Evolutionary conservation across 2,329 filamentous ascomycete genomes (phyloP), one percentile per base, ranked within the genome.

Genomic region (Aurifilum marmelostoma): DNA sequence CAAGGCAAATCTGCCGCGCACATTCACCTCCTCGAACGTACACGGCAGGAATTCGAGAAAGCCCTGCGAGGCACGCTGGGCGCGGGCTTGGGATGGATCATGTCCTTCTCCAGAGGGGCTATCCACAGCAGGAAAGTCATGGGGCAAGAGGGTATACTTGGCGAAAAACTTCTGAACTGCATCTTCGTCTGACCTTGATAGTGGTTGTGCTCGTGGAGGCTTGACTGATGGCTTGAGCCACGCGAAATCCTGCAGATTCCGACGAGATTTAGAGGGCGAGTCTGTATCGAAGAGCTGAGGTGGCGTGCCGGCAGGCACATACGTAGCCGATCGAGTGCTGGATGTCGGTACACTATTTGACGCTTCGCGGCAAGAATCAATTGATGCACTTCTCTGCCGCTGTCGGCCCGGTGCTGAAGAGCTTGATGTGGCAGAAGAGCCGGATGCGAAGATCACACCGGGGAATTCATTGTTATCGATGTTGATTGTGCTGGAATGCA

Each of bases 1-100:
- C 18, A 81, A 69, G 0, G 79, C 80, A 52, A 72, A 75, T 32
- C 80, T 75, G 12, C 80, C 80, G 24, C 78, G 69, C 1, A 79
- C 67, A 16, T 81, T 80, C 32, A 79, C 78, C 24, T 81, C 79
- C 62, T 77, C 75, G 71, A 82, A 81, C 39, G 81, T 39, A 52
- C 71, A 75, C 7, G 78, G 78, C 4, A 80, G 72, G 71, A 81
- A 79, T 68, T 81, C 79, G 1, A 82, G 74, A 62, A 82, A 82
- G 2, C 80, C 79, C 2, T 79, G 75, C 4, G 76, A 75, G 1
- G 79, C 80, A 29, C 72, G 76, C 56, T 79, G 73, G 21, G 74
- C 77, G 66, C 78, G 79, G 21, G 14, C 27, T 24, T 60, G 8
- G 34, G 34, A 34, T 16, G 32, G 0, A 8, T 32, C 52, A 1